Evolutionary conservation across 805 yeast species (phyloP).

Genomic region (Peterozyma xylosa): DNA sequence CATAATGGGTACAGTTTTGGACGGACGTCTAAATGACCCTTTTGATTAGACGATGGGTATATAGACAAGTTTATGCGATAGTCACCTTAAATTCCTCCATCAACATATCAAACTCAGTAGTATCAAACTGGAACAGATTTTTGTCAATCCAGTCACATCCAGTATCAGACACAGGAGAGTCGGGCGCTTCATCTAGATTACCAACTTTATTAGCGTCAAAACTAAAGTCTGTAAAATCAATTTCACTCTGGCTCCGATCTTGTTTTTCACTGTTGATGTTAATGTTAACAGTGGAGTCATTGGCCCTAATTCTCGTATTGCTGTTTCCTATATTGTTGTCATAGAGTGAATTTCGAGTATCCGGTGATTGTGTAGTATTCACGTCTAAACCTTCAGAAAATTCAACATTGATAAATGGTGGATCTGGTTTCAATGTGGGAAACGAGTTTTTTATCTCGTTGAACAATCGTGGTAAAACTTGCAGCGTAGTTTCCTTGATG

Average conservation of each 20-base stretch:
- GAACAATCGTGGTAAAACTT: slow-evolving; percentile 34
- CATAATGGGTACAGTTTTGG: too few relatives aligned
- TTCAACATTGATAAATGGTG: background rate
- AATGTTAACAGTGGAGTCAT: background rate
- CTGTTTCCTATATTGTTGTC: too few relatives aligned
- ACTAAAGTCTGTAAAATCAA: slow-evolving; percentile 17
- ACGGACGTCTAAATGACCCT: too few relatives aligned
- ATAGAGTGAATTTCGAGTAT: too few relatives aligned
- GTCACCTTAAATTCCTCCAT: background rate
- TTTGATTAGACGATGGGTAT: too few relatives aligned
- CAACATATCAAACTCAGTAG: slow-evolving; percentile 13
- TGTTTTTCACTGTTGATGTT: background rate
- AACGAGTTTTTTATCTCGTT: slow-evolving; percentile 26
- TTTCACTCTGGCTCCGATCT: slow-evolving; percentile 13
- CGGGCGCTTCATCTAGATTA: slow-evolving; percentile 9
- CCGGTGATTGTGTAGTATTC: too few relatives aligned
- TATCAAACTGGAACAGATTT: slow-evolving; percentile 30
- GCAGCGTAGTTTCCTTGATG: slow-evolving; percentile 34
- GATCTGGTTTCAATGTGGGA: slow-evolving; percentile 10
- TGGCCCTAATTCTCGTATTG: background rate
- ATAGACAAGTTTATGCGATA: too few relatives aligned
- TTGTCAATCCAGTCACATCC: slow-evolving; percentile 57
- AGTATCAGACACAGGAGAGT: slow-evolving; percentile 30
- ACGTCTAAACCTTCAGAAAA: too few relatives aligned
- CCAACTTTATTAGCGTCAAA: slow-evolving; percentile 10